Evolutionary conservation across 441 rosid species (phyloP).

Genomic region (Flueggea neowawraea): DNA sequence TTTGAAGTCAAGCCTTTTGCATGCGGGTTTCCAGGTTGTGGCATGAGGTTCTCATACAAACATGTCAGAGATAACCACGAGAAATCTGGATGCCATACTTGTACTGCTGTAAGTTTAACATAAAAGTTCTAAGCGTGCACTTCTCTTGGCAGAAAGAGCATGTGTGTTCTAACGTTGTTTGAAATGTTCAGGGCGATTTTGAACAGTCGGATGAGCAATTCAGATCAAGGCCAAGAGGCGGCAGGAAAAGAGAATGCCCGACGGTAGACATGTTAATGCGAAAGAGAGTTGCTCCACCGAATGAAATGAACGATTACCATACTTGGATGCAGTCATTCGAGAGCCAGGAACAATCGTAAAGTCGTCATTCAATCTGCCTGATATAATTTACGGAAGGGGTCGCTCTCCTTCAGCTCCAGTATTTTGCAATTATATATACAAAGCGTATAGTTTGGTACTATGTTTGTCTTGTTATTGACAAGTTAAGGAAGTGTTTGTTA

Average conservation of each 20-base stretch:
- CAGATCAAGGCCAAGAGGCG: conserved; percentile 78
- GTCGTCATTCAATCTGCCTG: too few species aligned
- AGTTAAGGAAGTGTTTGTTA: too few species aligned
- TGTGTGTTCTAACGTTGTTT: background rate
- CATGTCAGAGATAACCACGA: conserved; percentile 87
- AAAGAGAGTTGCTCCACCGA: conserved; percentile 54
- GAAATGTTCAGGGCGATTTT: conserved; percentile 71
- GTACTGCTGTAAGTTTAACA: conserved; percentile 47
- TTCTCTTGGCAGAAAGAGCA: background rate
- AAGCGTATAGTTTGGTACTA: too few species aligned
- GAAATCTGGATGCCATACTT: conserved; percentile 53
- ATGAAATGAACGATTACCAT: conserved; percentile 3
- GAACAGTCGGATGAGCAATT: conserved; percentile 59
- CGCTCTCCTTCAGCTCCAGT: too few species aligned
- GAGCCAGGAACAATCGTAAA: background rate
- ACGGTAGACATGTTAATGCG: conserved; percentile 53
- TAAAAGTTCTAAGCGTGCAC: background rate
- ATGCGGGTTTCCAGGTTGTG: conserved; percentile 67
- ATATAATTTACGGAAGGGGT: too few species aligned
- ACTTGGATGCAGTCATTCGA: conserved; percentile 3
- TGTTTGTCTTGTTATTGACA: too few species aligned
- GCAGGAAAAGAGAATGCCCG: conserved; percentile 66
- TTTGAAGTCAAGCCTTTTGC: conserved; percentile 47
- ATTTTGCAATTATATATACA: too few species aligned
- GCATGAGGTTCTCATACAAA: conserved; percentile 69